Evolutionary conservation across 192 early-diverging fungal genomes (phyloP), one percentile per base, ranked within the genome.

Genomic region (Coemansia sp.): DNA sequence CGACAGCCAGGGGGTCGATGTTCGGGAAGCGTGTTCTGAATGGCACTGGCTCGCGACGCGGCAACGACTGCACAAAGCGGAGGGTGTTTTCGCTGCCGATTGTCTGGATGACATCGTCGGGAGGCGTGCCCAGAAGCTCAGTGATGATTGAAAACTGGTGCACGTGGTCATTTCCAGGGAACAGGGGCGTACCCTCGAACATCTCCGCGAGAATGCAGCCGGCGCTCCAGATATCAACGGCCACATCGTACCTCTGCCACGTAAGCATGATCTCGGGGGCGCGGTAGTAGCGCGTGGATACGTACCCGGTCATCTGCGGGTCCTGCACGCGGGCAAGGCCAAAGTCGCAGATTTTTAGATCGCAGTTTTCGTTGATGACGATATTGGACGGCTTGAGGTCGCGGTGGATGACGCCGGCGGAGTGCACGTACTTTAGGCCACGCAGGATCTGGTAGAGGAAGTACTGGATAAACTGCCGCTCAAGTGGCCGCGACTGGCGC

Each of bases 181-280:
- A 98, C 60, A 98, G 76, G 41, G 95, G 94, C 68, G 91, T 95
- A 67, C 92, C 94, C 77, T 94, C 93, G n/a, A 98, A 78, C 94
- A 98, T 95, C 81, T 98, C 95, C 60, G 92, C 93, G 66, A 97
- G 91, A 64, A 97, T 97, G 78, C 95, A 97, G 35, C 95, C 95
- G 2, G 90, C 85, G 85, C 92, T 94, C 95, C 95, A 97, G 63
- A 97, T 92, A 75, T 97, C 95, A 9, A 97, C 94, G 18, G 94
- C 95, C 48, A 95, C 92, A 55, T 95, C 94, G 83, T 99, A 99
- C 67, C 93, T 95, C 76, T 96, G 95, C 92, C 94, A 96, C 38
- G 94, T 95, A 53, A 99, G 83, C 95, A 99, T 96, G 71, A 99
- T 97, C 66, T 99, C 97, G 36, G 97, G 97, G 12, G 97, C 95